Conservation (phyloP, 805 yeast species). For the Schizosaccharomyces octosporus region DNA sequence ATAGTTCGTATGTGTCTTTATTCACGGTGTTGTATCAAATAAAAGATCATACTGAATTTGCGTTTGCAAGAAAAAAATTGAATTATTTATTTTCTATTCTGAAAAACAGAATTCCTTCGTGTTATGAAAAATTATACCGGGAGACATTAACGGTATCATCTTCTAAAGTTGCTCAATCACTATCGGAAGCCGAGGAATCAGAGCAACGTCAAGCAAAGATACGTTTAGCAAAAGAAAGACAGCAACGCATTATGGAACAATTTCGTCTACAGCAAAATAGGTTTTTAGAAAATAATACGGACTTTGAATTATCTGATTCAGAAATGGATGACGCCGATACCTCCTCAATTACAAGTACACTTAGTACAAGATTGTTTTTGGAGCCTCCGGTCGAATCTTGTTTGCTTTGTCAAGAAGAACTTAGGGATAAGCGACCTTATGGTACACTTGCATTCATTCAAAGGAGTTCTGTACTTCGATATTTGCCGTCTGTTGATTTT, state of each 20-base stretch:
- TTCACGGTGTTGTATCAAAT: background rate
- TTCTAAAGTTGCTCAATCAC: background rate
- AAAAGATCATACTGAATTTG: background rate
- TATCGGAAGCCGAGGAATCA: background rate
- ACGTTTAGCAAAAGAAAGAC: constrained; percentile 42
- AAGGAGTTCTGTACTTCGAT: constrained; percentile 6
- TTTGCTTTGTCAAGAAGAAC: constrained; percentile 59
- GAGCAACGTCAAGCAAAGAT: constrained; percentile 27
- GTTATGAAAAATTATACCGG: background rate
- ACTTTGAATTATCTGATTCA: constrained; percentile 10
- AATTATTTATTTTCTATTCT: background rate
- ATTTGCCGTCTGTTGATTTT: constrained; percentile 16
- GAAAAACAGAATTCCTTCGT: background rate
- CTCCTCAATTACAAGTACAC: background rate
- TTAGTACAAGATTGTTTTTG: constrained; percentile 22
- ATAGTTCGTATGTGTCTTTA: background rate
- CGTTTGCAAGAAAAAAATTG: background rate
- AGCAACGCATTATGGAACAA: constrained; percentile 46
- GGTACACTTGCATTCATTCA: constrained; percentile 48
- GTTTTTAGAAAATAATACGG: constrained; percentile 37
- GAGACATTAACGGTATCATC: background rate
- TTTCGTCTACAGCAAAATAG: constrained; percentile 55
- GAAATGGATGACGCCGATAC: constrained; percentile 5
- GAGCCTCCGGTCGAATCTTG: constrained; percentile 41
- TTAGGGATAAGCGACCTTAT: constrained; percentile 37